Base-by-base conservation (phyloP, 805 yeast genomes). In the Pichia occidentalis region DNA sequence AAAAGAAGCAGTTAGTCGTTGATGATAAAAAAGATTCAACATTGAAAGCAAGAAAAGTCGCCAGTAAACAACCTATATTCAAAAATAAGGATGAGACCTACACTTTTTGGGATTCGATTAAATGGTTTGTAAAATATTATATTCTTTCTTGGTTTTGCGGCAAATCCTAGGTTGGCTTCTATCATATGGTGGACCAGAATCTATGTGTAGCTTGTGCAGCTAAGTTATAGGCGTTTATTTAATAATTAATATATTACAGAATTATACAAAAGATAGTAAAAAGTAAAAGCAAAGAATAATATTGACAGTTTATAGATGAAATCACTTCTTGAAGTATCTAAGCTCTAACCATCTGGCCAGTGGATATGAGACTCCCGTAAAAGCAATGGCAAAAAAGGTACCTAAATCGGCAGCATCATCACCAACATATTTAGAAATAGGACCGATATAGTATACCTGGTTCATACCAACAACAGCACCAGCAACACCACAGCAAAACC, bases 401-500 rank as follows among this genome's bases (percentile, higher is more conserved):
- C 92, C 96, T 28, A 86, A 56, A 56, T 86, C 95, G 14, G 86
- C 94, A 39, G 84, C 87, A 44, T 59, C 57, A 5, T 68, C 77
- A 16, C 94, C 94, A 12, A 82, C 63, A 4, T 64, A 50, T 21
- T 57, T 58, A 10, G 95, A 94, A 9, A 85, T 48, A 0, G 85
- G 85, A 0, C 95, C 96, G 6, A 71, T 65, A 69, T 81, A 86
- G 59, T 86, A 86, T 6, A 77, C 82, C 57, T 86, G 96, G 19
- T 83, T 70, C 96, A 86, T 86, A 6, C 95, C 95, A 16, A 85
- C 62, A 3, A 82, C 85, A 1, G 85, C 94, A 32, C 95, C 95
- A 0, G 75, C 82, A 13, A 79, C 79, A 31, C 95, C 95, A 37
- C 71, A 61, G 3, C 73, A 49, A 49, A 85, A 85, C 2, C 87